Conservation (phyloP, 495 filamentous ascomycete species). For the Podospora appendiculata region DNA sequence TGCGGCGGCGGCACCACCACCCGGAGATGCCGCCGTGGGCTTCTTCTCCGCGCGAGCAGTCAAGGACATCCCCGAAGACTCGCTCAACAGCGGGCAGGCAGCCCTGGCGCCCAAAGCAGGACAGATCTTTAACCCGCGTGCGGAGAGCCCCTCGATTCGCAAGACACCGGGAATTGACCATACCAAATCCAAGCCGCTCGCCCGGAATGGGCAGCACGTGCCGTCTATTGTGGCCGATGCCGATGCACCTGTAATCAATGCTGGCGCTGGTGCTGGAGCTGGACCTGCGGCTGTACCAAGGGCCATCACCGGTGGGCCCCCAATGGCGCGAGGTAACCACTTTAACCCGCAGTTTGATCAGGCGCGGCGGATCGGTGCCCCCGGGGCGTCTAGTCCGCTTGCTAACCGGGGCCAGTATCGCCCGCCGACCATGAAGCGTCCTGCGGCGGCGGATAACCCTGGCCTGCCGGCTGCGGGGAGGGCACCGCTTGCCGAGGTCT, state of each 20-base stretch:
- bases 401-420: conserved; percentile 52
- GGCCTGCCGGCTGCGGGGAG: conserved; percentile 5
- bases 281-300: not conserved
- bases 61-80: conserved; percentile 26
- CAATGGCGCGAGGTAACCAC: conserved; percentile 38
- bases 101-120: conserved; percentile 32
- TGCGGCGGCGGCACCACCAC: conserved; percentile 1
- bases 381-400: conserved; percentile 48
- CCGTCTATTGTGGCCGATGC: conserved; percentile 21
- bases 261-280: conserved; percentile 1
- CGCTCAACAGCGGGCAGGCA: conserved; percentile 29
- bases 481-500: conserved; percentile 31
- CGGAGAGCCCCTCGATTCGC: conserved; percentile 79
- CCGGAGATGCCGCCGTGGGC: conserved; percentile 13
- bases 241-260: not conserved
- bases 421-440: conserved; percentile 50
- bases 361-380: conserved; percentile 66
- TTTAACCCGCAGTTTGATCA: conserved; percentile 65
- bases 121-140: conserved; percentile 69
- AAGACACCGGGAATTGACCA: conserved; percentile 89
- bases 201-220: conserved; percentile 35
- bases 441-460: conserved; percentile 8
- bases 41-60: conserved; percentile 77
- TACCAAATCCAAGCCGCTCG: conserved; percentile 58
- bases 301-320: not conserved